Evolutionary conservation across 805 yeast genomes (phyloP), one percentile per base, ranked within the genome.

Genomic region (Sugiyamaella smithiae): DNA sequence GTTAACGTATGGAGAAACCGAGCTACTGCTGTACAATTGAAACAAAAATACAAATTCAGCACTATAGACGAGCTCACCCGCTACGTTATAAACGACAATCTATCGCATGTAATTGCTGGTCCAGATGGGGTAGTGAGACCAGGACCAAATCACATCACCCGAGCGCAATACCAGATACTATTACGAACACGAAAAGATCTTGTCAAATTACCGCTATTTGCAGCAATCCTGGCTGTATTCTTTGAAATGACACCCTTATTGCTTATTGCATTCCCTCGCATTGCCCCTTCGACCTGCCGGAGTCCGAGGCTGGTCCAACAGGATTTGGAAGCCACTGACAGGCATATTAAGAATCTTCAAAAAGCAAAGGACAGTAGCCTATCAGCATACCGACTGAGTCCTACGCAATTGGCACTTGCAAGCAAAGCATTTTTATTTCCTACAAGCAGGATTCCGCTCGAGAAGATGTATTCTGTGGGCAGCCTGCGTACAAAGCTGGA

Each of bases 271-370:
- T 65, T 81, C 42, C 88, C 89, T 0, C 71, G 71, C 35, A 56
- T 82, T 11, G 72, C 83, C 2, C 89, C 88, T 0, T 74, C 74
- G 51, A 82, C 86, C 0, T 82, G 88, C 63, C 67, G 76, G 5
- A 62, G 80, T 17, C 85, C 85, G 1, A 63, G 65, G 5, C 64
- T 77, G 20, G 56, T 33, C 9, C 42, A 41, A 4, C 44, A 47
- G 32, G 35, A 45, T 12, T 17, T 44, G 11, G 33, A 23, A 11
- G 12, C 20, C 24, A 26, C 35, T 19, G 31, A 40, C 26, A n/a
- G 33, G 43, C 40, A 49, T 40, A 44, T 38, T 22, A 38, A 7
- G 12, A 7, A 40, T 33, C 28, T 45, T 11, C 28, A 29, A 2
- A 11, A 33, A 36, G 4, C 17, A 9, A 19, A 46, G 25, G 22